Percentiles rank a stretch among this genome's conserved stretches.
Conservation (phyloP, 805 yeast genomes). For the Metschnikowia gelsemii region DNA sequence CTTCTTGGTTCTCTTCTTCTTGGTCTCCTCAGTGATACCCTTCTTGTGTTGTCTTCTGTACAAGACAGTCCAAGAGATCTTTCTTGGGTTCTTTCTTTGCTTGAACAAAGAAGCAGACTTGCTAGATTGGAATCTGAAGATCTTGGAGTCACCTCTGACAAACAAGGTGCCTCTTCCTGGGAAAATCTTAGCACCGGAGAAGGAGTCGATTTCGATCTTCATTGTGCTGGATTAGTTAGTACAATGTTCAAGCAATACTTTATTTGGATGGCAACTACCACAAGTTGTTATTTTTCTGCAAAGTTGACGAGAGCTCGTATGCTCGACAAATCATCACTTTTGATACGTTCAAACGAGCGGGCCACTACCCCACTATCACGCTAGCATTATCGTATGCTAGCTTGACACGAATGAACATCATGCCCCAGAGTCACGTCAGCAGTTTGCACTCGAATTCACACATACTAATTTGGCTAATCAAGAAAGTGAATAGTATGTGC, state of each 20-base stretch:
- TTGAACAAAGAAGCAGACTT: constrained; percentile 97
- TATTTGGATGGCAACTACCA: no score
- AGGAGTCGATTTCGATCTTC: constrained; percentile 99
- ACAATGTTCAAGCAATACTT: constrained; percentile 7
- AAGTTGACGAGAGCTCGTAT: no score
- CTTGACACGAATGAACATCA: not conserved
- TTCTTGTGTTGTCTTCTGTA: constrained; percentile 99
- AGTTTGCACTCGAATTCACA: constrained; percentile 10
- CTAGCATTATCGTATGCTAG: not conserved
- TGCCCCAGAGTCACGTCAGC: constrained; percentile 4
- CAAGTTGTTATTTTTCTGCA: no score
- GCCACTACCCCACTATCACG: not conserved
- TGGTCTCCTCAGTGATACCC: constrained; percentile 97
- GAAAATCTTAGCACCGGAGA: constrained; percentile 99
- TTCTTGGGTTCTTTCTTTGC: constrained; percentile 99
- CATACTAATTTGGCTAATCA: constrained; percentile 23
- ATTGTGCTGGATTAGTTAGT: constrained; percentile 52
- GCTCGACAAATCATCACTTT: no score
- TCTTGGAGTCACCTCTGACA: constrained; percentile 99
- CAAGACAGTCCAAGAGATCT: constrained; percentile 98
- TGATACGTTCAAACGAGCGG: not conserved
- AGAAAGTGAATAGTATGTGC: constrained; percentile 18
- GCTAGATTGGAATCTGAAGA: constrained; percentile 98
- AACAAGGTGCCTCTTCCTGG: constrained; percentile 99
- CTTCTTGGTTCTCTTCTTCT: constrained; percentile 97